phyloP scores from a whole-genome alignment of 306 rosid genomes.

The Medicago ruthenica region DNA sequence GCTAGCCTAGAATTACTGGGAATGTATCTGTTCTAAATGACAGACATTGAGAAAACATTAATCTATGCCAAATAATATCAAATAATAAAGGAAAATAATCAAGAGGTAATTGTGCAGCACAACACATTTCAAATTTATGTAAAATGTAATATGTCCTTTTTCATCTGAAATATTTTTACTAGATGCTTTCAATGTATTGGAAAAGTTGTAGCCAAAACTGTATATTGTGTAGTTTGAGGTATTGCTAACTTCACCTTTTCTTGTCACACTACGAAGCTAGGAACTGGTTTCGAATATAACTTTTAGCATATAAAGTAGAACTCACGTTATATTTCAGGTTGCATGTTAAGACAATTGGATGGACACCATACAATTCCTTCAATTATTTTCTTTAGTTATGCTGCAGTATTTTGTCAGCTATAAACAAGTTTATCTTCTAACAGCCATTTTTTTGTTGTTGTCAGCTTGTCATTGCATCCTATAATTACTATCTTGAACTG shows the following conservation, averaged over 20 bases:
- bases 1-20: background rate
- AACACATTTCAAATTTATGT: background rate
- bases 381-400: constrained; percentile 1
- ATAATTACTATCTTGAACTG: constrained; percentile 10
- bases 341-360: constrained; percentile 12
- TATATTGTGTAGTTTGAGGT: constrained; percentile 18
- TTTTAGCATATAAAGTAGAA: constrained; percentile 12
- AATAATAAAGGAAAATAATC: background rate
- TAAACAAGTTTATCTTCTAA: constrained; percentile 18
- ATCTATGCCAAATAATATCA: background rate
- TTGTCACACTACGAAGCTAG: constrained; percentile 7
- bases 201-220: constrained; percentile 5
- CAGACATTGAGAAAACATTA: background rate
- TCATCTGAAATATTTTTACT: background rate
- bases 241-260: background rate
- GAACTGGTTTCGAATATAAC: constrained; percentile 23
- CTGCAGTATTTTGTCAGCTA: constrained; percentile 25
- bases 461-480: constrained; percentile 15
- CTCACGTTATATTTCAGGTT: constrained; percentile 12
- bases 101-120: background rate
- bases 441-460: constrained; percentile 11
- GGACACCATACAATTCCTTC: background rate
- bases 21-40: background rate
- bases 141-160: background rate
- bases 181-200: constrained; percentile 1